Percentiles rank a stretch among this genome's conserved stretches.
Evolutionary conservation across 2,329 filamentous ascomycete genomes (phyloP).

Genomic region (Mycosphaerella sp.): DNA sequence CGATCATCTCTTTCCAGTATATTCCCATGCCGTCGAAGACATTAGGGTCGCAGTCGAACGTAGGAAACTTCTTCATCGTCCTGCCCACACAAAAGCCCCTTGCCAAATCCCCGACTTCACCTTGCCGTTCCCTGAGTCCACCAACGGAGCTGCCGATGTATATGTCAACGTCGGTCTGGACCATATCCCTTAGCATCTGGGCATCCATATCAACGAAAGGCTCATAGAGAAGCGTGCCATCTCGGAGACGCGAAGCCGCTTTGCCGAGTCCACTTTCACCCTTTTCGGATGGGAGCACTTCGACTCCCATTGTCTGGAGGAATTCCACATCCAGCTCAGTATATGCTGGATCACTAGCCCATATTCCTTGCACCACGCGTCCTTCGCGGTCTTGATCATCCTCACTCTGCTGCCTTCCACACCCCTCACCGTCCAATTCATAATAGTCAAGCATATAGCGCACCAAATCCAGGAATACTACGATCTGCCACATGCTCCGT

Average conservation of each 20-base stretch:
- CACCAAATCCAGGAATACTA: constrained; percentile 29
- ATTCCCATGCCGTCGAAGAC: constrained; percentile 27
- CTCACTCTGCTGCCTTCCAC: background rate
- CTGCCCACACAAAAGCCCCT: constrained; percentile 13
- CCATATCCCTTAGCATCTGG: constrained; percentile 17
- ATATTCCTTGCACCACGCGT: constrained; percentile 14
- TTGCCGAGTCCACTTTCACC: constrained; percentile 16
- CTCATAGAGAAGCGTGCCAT: constrained; percentile 23
- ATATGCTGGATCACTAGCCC: constrained; percentile 30
- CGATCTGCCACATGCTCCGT: constrained; percentile 32
- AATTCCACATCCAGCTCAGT: constrained; percentile 28
- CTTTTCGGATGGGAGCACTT: constrained; percentile 14
- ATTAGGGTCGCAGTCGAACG: constrained; percentile 29
- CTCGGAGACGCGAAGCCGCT: constrained; percentile 9
- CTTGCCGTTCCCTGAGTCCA: constrained; percentile 10
- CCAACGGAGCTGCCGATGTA: constrained; percentile 26
- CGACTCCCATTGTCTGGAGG: constrained; percentile 20
- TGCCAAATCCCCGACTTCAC: constrained; percentile 13
- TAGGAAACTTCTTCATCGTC: constrained; percentile 21
- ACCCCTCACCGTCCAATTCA: background rate
- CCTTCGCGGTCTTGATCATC: background rate
- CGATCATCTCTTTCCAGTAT: constrained; percentile 23
- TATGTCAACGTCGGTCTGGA: constrained; percentile 14
- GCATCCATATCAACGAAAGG: constrained; percentile 26
- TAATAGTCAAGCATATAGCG: constrained; percentile 4